phyloP scores from a whole-genome alignment of 352 stramenopile genomes.

The Pythium plurisporium region DNA sequence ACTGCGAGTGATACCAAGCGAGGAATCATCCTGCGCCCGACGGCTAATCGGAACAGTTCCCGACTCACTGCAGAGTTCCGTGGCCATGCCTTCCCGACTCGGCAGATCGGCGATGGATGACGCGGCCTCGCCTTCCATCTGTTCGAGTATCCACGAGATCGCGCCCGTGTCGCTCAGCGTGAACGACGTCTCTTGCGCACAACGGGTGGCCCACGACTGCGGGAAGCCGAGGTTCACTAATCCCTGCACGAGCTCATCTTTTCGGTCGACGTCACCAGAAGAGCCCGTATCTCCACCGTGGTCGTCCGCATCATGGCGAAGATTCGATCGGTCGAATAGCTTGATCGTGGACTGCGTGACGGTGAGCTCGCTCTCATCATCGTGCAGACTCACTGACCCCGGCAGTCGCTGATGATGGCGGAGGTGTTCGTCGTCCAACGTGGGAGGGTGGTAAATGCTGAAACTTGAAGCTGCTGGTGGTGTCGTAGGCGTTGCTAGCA shows the following conservation, averaged over 20 bases:
- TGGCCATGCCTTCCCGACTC: neutral
- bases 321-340: too few species aligned
- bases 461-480: neutral
- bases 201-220: constrained; percentile 66
- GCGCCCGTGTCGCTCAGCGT: constrained; percentile 57
- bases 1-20: neutral
- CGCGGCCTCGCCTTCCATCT: constrained; percentile 74
- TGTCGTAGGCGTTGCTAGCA: neutral
- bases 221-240: constrained; percentile 85
- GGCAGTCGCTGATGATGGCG: neutral
- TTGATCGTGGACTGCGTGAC: too few species aligned
- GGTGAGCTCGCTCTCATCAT: neutral
- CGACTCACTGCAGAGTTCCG: neutral
- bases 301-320: neutral
- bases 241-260: constrained; percentile 58
- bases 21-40: constrained; percentile 11
- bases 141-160: constrained; percentile 88
- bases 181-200: constrained; percentile 44
- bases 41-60: neutral
- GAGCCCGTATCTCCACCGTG: neutral
- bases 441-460: neutral
- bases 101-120: neutral
- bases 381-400: neutral
- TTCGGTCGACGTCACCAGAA: constrained; percentile 7
- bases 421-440: too few species aligned